Base-by-base conservation (phyloP, 78 protist species). In the Mantamonas sphyraenae region DNA sequence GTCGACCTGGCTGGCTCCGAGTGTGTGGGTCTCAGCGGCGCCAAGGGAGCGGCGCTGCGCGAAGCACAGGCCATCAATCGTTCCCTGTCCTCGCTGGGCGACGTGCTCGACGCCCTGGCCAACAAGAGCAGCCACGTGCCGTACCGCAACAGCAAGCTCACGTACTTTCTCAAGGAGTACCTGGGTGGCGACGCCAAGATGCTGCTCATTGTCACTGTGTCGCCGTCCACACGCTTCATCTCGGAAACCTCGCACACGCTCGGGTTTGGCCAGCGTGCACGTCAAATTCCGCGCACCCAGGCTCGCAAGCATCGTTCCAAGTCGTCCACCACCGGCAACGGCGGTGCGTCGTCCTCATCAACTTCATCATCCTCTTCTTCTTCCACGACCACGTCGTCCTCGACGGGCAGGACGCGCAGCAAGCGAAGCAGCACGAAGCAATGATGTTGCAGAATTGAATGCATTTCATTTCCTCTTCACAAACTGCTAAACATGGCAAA, bases 1-100 rank as follows among this genome's bases (percentile, higher is more conserved):
- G 53, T 16, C 53, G 93, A 89, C 58, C 77, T 89, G 7, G 93
- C 93, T 3, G 93, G 93, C 0, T 71, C 78, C 2, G 93, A 89
- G 77, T 63, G 93, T 47, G 53, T 47, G 12, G 53, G 53, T 12
- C 53, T 64, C 68, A 17, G 20, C 5, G 37, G 4, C 82, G 24
- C 37, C 70, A 24, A 77, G 82, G 26, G 75, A 67, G 4, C 71
- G 80, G n/a, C 56, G 12, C 16, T 77, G 30, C 33, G 53, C 5
- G 82, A 77, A 31, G 31, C 82, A 33, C 76, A 67, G 64, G 66
- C 70, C 68, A 77, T 77, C 76, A 77, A 77, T 64, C 3, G 14
- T n/a, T 40, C 63, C 7, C 50, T 77, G 35, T 3, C 64, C 22
- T 64, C 58, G 16, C 75, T 77, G 26, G 82, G 76, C 19, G 82